phyloP scores from a whole-genome alignment of 345 rosid species.

The Dimocarpus longan region DNA sequence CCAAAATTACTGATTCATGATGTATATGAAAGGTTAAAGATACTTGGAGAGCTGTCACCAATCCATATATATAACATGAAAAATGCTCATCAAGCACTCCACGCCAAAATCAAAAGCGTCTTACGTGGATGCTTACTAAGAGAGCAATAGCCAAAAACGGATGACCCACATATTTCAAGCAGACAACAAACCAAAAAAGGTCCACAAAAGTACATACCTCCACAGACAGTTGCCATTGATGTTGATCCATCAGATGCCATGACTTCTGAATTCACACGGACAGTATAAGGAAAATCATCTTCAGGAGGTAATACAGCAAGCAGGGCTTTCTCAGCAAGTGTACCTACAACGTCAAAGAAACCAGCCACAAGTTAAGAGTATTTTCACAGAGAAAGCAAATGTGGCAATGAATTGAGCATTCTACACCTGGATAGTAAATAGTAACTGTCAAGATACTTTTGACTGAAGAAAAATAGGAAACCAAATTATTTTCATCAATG shows the following conservation, averaged over 20 bases:
- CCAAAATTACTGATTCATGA: constrained; percentile 5
- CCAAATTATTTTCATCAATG: neutral
- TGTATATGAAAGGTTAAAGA: neutral
- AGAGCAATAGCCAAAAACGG: neutral
- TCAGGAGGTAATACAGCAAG: constrained; percentile 92
- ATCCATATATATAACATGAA: neutral
- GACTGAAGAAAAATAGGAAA: neutral
- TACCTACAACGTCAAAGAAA: constrained; percentile 54
- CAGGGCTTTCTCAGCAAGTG: constrained; percentile 95
- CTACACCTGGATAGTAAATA: neutral
- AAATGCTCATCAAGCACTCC: neutral
- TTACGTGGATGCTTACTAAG: neutral
- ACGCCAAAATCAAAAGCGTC: neutral
- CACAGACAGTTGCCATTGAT: constrained; percentile 97
- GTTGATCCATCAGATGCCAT: constrained; percentile 99
- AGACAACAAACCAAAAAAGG: constrained; percentile 7
- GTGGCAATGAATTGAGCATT: neutral
- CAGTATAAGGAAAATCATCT: constrained; percentile 71
- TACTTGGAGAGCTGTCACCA: neutral
- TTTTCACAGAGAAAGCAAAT: neutral
- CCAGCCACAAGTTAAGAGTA: constrained; percentile 8
- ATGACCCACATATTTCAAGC: constrained; percentile 5
- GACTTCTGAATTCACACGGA: constrained; percentile 92
- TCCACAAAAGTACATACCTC: constrained; percentile 50
- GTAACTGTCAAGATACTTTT: neutral